A percentile compares a stretch with the other conserved stretches of the same genome.
phyloP scores from a whole-genome alignment of 495 filamentous ascomycete species.

The Trichoderma virens region DNA sequence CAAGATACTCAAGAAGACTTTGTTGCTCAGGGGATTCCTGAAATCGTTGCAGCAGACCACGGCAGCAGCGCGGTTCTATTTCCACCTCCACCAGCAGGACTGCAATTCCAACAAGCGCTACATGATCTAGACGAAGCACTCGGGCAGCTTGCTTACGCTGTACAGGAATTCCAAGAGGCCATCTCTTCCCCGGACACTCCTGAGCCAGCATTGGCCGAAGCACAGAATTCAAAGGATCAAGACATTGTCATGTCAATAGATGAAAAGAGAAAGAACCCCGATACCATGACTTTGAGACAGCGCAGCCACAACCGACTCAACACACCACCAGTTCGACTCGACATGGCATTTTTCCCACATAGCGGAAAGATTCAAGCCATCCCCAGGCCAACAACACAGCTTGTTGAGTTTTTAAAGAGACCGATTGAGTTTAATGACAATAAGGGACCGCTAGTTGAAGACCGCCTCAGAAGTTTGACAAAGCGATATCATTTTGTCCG shows the following conservation, averaged over 20 bases:
- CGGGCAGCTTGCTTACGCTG: background rate
- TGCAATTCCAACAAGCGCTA: background rate
- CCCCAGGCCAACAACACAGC: background rate
- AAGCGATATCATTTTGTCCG: conserved; percentile 9
- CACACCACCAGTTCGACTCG: background rate
- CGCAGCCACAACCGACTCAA: background rate
- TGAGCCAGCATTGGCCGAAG: background rate
- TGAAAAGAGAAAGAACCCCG: background rate
- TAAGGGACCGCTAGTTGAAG: background rate
- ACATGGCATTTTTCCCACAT: conserved; percentile 7
- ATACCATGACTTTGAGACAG: background rate
- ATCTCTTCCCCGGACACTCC: background rate
- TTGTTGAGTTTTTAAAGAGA: background rate
- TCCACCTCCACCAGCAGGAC: background rate
- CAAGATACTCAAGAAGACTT: background rate
- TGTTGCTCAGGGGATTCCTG: background rate
- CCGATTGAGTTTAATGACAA: background rate
- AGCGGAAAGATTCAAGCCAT: background rate
- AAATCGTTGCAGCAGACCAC: background rate
- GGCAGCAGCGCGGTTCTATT: background rate
- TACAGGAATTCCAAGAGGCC: background rate
- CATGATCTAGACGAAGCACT: background rate
- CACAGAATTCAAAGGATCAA: conserved; percentile 18
- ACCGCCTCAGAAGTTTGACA: background rate
- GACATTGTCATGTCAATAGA: background rate